Evolutionary conservation across 2,329 filamentous ascomycete species (phyloP), one percentile per base, ranked within the genome.

Genomic region (Penicillium sp.): DNA sequence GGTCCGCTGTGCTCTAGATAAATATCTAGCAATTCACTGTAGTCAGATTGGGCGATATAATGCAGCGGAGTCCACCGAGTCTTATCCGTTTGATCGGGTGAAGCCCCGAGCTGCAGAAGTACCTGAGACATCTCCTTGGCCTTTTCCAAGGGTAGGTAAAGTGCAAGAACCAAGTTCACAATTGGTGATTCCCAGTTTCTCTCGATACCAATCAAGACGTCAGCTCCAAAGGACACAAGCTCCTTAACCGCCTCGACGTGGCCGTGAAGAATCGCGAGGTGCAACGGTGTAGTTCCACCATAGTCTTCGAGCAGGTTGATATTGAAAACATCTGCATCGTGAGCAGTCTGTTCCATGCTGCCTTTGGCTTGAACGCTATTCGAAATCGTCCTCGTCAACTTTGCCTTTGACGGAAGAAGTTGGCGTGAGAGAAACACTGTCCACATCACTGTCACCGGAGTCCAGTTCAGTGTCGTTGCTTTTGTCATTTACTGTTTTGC

Each of bases 251-350:
- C 78, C 3, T 85, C 77, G 22, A 78, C 72, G 54, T 91, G 83
- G 0, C 87, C 87, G 49, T 81, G 79, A 1, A 87, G 65, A 50
- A 94, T 89, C 6, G 89, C 89, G 23, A 89, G 76, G 64, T 95
- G 89, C 4, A 94, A 74, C 1, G 89, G 81, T 10, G 85, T 86
- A 47, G 82, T 80, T 4, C 83, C 81, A 4, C 76, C 78, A 57
- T 94, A 88, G 89, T 89, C 95, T 1, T 87, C 81, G n/a, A 86
- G 63, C 1, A 85, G 78, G 54, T 94, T 84, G 49, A 90, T 77
- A 55, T 93, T 82, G 64, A 86, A 91, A 42, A 90, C 78, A 65
- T 95, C 87, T 0, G 87, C 87, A 16, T 86, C 85, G 8, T 84
- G 76, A 1, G 81, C 75, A 18, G 78, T 72, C 6, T 83, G 69